Conservation (phyloP, 148 eudicot species). For the Spergularia bocconei region DNA sequence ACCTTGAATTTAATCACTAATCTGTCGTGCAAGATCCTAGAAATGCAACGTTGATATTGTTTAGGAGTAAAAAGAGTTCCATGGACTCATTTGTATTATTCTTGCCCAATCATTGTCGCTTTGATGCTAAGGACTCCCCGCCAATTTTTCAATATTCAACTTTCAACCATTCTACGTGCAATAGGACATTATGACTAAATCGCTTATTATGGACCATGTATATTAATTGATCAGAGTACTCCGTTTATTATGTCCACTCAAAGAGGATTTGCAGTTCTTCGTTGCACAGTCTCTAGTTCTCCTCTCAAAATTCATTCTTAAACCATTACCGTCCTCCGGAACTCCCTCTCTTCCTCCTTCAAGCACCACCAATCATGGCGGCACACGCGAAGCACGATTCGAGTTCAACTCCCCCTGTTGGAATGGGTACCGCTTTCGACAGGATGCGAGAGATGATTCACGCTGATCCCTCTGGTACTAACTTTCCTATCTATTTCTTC, state of each 20-base stretch:
- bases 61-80: background rate
- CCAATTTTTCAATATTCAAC: too few species aligned
- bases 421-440: background rate
- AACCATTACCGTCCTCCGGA: background rate
- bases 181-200: too few species aligned
- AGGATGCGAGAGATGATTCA: conserved; percentile 13
- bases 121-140: too few species aligned
- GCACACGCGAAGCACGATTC: background rate
- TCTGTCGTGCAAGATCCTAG: too few species aligned
- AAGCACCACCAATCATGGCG: conserved; percentile 23
- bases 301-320: background rate
- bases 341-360: background rate
- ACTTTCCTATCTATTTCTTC: too few species aligned
- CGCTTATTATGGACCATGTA: too few species aligned
- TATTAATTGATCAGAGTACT: too few species aligned
- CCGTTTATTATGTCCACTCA: too few species aligned
- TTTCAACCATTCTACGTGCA: too few species aligned
- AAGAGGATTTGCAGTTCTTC: too few species aligned
- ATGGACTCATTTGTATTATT: conserved; percentile 12
- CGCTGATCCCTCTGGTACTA: conserved; percentile 20
- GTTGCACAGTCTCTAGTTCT: background rate
- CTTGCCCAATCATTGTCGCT: background rate
- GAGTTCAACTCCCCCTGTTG: background rate
- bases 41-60: background rate
- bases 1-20: too few species aligned